Conservation (phyloP, 2,329 filamentous ascomycete species). For the Botrytis galanthina region DNA sequence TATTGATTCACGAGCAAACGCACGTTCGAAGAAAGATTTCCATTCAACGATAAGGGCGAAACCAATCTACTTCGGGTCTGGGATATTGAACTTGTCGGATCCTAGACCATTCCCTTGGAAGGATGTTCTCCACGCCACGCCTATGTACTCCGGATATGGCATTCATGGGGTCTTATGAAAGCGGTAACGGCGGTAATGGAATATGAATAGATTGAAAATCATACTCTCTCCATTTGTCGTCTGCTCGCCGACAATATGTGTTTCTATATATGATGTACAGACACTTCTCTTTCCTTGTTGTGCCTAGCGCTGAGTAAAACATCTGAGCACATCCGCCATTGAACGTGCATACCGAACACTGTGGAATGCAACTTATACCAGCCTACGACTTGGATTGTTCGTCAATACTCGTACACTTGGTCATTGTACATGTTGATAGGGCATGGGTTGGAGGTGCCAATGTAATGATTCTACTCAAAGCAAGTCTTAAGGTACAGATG, state of each 20-base stretch:
- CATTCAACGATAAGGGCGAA: conserved; percentile 12
- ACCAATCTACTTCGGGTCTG: background rate
- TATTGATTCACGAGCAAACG: conserved; percentile 3
- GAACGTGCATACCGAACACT: background rate
- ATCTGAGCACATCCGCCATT: background rate
- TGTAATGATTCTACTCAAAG: background rate
- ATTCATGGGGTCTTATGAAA: background rate
- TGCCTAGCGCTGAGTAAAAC: background rate
- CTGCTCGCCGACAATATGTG: background rate
- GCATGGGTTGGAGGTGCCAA: background rate
- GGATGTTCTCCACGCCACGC: conserved; percentile 1
- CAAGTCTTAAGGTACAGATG: background rate
- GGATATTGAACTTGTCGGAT: background rate
- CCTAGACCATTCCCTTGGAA: background rate
- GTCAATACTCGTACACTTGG: background rate
- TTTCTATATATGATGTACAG: background rate
- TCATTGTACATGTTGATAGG: background rate
- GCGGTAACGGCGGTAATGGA: background rate
- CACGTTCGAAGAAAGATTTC: conserved; percentile 9
- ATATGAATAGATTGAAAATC: background rate
- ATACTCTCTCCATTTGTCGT: background rate
- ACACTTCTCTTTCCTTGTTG: background rate
- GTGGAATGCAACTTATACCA: background rate
- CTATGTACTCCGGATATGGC: background rate
- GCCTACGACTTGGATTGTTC: background rate